These are phyloP conservation scores for Epichloe festucae DNA, from an alignment of 2,329 filamentous ascomycete genomes.

Conservation along the genomic window DNA sequence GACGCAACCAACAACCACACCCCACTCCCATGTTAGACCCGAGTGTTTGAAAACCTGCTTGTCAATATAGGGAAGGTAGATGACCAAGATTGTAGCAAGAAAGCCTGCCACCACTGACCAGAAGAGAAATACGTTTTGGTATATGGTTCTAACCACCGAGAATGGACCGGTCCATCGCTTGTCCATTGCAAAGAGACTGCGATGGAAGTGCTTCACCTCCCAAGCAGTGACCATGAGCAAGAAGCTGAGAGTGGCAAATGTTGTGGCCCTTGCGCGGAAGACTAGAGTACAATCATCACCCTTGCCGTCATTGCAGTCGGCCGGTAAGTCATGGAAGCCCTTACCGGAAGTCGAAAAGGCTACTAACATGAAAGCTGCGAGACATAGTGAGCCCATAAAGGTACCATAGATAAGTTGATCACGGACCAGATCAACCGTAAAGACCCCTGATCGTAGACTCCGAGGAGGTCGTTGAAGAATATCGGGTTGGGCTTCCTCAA, in stretches of 20 bases:
- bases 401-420: conserved; percentile 42
- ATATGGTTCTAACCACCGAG: conserved; percentile 47
- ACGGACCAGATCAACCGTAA: conserved; percentile 17
- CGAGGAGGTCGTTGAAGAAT: conserved; percentile 55
- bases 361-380: conserved; percentile 47
- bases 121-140: conserved; percentile 55
- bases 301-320: conserved; percentile 43
- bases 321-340: conserved; percentile 35
- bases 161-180: conserved; percentile 34
- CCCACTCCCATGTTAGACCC: conserved; percentile 61
- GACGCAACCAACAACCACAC: conserved; percentile 47
- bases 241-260: conserved; percentile 57
- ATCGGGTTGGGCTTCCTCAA: conserved; percentile 56
- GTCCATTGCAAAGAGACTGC: conserved; percentile 57
- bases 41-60: conserved; percentile 55
- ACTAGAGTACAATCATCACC: conserved; percentile 39
- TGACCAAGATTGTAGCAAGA: conserved; percentile 44
- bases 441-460: conserved; percentile 44
- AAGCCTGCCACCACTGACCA: conserved; percentile 50
- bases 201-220: conserved; percentile 60
- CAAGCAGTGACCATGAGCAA: conserved; percentile 55
- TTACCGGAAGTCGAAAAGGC: conserved; percentile 36
- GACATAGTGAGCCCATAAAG: conserved; percentile 49
- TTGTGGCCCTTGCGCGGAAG: conserved; percentile 53
- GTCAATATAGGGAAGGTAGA: conserved; percentile 58